A percentile compares a stretch with the other conserved stretches of the same genome.
Conservation (phyloP, 768 basidiomycete genomes). For the Pholiota microspora region DNA sequence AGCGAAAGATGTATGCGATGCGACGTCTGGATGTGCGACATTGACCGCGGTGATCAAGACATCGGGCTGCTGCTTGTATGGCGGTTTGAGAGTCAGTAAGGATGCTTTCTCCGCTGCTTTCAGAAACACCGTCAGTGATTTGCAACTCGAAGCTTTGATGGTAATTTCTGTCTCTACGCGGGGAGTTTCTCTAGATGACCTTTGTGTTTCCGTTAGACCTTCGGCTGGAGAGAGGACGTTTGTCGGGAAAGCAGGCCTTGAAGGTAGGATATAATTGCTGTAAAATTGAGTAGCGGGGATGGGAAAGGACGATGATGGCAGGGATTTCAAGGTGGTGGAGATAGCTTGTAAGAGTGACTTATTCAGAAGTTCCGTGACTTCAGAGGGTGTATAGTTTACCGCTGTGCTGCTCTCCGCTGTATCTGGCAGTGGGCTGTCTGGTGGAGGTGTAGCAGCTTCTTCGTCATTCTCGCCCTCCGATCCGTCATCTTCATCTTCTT, state of each 20-base stretch:
- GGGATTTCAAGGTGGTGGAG: constrained; percentile 40
- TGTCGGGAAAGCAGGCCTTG: constrained; percentile 67
- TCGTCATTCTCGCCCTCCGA: neutral
- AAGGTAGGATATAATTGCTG: constrained; percentile 73
- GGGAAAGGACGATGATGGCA: constrained; percentile 61
- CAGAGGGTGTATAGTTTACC: constrained; percentile 33
- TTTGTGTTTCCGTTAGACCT: constrained; percentile 8
- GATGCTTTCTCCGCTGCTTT: constrained; percentile 74
- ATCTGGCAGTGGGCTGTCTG: constrained; percentile 9
- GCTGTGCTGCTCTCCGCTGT: neutral
- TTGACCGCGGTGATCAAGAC: constrained; percentile 55
- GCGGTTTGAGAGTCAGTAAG: constrained; percentile 70
- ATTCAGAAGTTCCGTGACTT: constrained; percentile 58
- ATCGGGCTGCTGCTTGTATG: constrained; percentile 52
- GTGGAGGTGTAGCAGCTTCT: constrained; percentile 13
- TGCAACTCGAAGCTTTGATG: constrained; percentile 78
- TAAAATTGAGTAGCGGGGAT: constrained; percentile 77
- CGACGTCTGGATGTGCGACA: constrained; percentile 53
- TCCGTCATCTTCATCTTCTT: neutral
- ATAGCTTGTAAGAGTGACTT: constrained; percentile 68
- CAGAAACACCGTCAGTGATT: constrained; percentile 80
- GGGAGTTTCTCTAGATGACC: constrained; percentile 19
- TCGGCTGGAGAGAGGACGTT: constrained; percentile 30
- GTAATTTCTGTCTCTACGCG: constrained; percentile 48
- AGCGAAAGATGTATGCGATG: constrained; percentile 45